Base-by-base conservation (phyloP, 2,329 filamentous ascomycete genomes). In the Penicillium thymicola region DNA sequence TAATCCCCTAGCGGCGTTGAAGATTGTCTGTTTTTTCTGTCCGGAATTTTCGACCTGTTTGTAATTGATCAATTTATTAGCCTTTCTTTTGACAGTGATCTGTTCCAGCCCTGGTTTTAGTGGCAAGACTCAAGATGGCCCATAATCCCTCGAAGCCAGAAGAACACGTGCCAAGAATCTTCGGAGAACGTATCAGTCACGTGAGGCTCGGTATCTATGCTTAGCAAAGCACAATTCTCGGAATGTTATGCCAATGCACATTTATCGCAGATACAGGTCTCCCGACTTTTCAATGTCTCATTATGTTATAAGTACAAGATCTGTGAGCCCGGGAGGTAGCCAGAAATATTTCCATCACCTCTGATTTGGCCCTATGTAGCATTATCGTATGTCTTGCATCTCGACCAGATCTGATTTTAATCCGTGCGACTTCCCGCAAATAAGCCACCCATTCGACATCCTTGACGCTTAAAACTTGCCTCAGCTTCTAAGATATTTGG, bases 301-400 rank as follows among this genome's bases (percentile, higher is more conserved):
- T 32, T 54, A 21, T 21, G 21, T 21, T 21, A 3, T 2, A 55
- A 27, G 59, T 43, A 51, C 38, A 23, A 23, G 21, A 25, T 8
- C 59, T 30, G 28, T 40, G 38, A 6, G 16, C 16, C 23, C 45
- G 16, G 21, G 48, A 61, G 13, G 37, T 18, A 36, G 16, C 61
- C 59, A 9, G 28, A 34, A 6, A 18, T 10, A 13, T 18, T 38
- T 6, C 50, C 50, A 51, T 60, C 36, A 10, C 59, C 52, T 45
- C 18, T 40, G 34, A 30, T 54, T 30, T 14, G n/a, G 27, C 27
- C 27, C 27, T 30, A 30, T 21, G 27, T 57, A 4, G 53, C 55
- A 14, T 34, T 34, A 32, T 61, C 57, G 38, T 57, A 61, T 38
- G 57, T 50, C 36, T 58, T 61, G 16, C 57, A 51, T 42, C 38